Base-by-base conservation (phyloP, 2,329 filamentous ascomycete genomes). In the Tolypocladium pustulatum region DNA sequence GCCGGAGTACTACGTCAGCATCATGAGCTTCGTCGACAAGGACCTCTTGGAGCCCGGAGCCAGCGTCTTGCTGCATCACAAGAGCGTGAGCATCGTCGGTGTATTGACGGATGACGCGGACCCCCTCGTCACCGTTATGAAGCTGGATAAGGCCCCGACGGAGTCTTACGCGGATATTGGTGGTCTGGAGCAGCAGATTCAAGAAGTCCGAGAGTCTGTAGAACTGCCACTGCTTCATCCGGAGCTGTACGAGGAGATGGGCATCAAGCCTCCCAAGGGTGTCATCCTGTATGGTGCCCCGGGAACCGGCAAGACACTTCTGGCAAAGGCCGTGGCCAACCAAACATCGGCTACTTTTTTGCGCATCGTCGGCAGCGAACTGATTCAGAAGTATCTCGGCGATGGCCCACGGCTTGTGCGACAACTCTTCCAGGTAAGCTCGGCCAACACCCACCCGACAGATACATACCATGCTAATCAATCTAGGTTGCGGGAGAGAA, bases 1-100 rank as follows among this genome's bases (percentile, higher is more conserved):
- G 0, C 94, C 94, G 1, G 94, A 99, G 74, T 99, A 96, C 82
- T 99, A 97, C 73, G 94, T 99, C 65, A 97, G 92, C 66, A 99
- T 99, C 82, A 97, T 97, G 94, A 97, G 93, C 58, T 99, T 99
- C 69, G 94, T 99, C 65, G 94, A 99, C 81, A 99, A 99, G 77
- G 94, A 99, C 69, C 84, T 99, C 4, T 82, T 99, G 51, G 94
- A 99, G 75, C 94, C 94, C 1, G 95, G 95, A 61, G 91, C 94
- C 22, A 97, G 91, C 67, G 94, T 99, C 55, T 79, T 99, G 55
- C 80, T 99, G 60, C 94, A 99, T 70, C 94, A 99, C 76, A 99
- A 99, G 79, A 95, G 90, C 57, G 93, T 97, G 56, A 97, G 93
- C 49, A 96, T 99, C 52, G 94, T 99, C 36, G 94, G 95, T 73